phyloP scores from a whole-genome alignment of 169 alveolate species.

The Eimeria falciformis region DNA sequence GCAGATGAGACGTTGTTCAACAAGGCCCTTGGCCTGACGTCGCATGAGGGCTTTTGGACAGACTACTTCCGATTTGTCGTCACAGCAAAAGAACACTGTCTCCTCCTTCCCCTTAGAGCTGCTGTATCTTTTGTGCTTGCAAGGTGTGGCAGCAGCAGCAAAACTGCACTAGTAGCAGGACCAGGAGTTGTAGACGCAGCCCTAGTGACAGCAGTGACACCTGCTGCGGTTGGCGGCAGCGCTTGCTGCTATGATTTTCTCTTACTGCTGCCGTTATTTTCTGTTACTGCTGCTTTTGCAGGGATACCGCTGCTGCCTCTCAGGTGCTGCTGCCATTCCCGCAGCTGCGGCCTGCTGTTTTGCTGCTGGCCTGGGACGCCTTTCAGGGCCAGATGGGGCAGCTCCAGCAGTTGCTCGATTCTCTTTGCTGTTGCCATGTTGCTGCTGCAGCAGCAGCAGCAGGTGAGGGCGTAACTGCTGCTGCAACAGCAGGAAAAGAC shows the following conservation, averaged over 20 bases:
- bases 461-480: not conserved
- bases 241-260: not conserved
- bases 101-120: slow-evolving; percentile 55
- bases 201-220: not conserved
- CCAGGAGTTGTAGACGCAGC: slow-evolving; percentile 15
- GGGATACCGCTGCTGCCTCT: slow-evolving; percentile 62
- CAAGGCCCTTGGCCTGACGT: not conserved
- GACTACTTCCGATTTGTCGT: slow-evolving; percentile 11
- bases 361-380: slow-evolving; percentile 74
- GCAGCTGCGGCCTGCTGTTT: slow-evolving; percentile 70
- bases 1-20: slow-evolving; percentile 36
- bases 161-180: slow-evolving; percentile 57
- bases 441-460: slow-evolving; percentile 47
- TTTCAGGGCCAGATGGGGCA: slow-evolving; percentile 63
- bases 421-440: slow-evolving; percentile 71
- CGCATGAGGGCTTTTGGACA: slow-evolving; percentile 4
- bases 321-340: slow-evolving; percentile 76
- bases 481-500: not conserved
- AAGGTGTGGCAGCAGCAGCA: slow-evolving; percentile 46
- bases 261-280: not conserved
- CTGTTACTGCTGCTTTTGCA: slow-evolving; percentile 23
- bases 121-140: slow-evolving; percentile 34
- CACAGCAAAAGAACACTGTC: slow-evolving; percentile 58
- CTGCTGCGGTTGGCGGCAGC: not conserved
- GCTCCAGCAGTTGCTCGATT: slow-evolving; percentile 78